Conservation (phyloP, 441 rosid genomes). For the Euphorbia schlechtendalii region DNA sequence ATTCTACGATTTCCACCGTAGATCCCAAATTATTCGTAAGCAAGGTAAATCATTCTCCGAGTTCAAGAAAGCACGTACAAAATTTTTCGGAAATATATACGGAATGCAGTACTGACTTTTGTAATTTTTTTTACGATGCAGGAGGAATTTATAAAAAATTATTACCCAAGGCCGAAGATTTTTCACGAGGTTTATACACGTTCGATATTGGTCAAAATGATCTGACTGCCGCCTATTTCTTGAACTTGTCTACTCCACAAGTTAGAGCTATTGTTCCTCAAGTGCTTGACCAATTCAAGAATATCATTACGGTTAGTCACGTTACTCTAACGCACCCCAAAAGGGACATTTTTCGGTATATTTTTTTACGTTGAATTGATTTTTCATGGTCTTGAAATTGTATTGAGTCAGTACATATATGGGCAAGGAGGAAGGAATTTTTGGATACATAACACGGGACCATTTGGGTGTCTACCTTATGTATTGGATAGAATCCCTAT, state of each 20-base stretch:
- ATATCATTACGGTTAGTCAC: constrained; percentile 35
- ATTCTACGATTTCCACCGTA: constrained; percentile 43
- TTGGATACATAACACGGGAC: constrained; percentile 90
- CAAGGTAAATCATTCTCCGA: no score
- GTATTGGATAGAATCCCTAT: constrained; percentile 40
- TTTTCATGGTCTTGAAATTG: no score
- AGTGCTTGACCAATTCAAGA: constrained; percentile 38
- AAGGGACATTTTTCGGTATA: no score
- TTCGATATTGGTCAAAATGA: constrained; percentile 89
- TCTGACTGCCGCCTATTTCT: constrained; percentile 54
- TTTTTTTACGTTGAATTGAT: no score
- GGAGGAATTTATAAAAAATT: constrained; percentile 35
- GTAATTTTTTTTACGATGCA: no score
- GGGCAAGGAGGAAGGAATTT: constrained; percentile 56
- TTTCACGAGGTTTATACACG: constrained; percentile 56
- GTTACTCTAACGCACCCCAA: no score
- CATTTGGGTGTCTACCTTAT: constrained; percentile 65
- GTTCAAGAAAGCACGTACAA: no score
- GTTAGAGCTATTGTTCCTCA: constrained; percentile 51
- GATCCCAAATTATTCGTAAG: constrained; percentile 48
- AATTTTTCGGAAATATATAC: no score
- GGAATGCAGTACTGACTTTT: no score
- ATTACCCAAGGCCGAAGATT: constrained; percentile 43
- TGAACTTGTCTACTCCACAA: constrained; percentile 42
- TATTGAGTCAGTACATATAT: constrained; percentile 34